Base-by-base conservation (phyloP, 2,329 filamentous ascomycete species). In the Didymella glomerata region DNA sequence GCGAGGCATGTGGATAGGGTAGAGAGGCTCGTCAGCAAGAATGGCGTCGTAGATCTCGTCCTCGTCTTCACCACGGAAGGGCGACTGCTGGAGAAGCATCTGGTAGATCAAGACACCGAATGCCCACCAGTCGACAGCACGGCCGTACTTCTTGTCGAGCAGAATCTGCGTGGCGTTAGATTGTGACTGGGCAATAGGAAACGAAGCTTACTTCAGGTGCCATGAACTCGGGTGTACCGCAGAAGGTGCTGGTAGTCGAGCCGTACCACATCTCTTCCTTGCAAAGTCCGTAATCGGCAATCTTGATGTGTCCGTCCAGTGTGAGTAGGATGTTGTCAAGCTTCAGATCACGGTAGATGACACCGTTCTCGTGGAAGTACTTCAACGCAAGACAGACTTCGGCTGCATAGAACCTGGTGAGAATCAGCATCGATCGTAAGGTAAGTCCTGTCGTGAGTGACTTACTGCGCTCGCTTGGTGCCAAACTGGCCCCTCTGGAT, bases 181-280 rank as follows among this genome's bases (percentile, higher is more conserved):
- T 5, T 10, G 16, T 18, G 40, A 4, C 20, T 11, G 3, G n/a
- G 8, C 16, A 20, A 10, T 4, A 3, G 24, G 9, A 2, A 30
- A 18, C 24, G 24, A 4, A 28, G 32, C 74, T 62, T 74, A 96
- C 92, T 84, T 99, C 95, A 9, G 95, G 95, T 9, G 95, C 95
- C 95, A 99, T 99, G 68, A 99, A 99, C 76, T 99, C 95, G 16
- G 95, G 95, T n/a, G 95, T 99, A 78, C 95, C 95, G 76, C 95
- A 99, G 83, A 99, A 99, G 8, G 95, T 99, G 80, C 93, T 94
- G 0, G 95, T 99, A 2, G 91, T 97, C 55, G 91, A 94, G 42
- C 93, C 93, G 75, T 96, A 99, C 93, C 94, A 99, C 95, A 99
- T 99, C 70, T 99, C 93, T 76, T 99, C 95, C 80, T 99, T 99